Evolutionary conservation across 2,329 filamentous ascomycete genomes (phyloP).

Genomic region (Ophiocordyceps camponoti-leonardi): DNA sequence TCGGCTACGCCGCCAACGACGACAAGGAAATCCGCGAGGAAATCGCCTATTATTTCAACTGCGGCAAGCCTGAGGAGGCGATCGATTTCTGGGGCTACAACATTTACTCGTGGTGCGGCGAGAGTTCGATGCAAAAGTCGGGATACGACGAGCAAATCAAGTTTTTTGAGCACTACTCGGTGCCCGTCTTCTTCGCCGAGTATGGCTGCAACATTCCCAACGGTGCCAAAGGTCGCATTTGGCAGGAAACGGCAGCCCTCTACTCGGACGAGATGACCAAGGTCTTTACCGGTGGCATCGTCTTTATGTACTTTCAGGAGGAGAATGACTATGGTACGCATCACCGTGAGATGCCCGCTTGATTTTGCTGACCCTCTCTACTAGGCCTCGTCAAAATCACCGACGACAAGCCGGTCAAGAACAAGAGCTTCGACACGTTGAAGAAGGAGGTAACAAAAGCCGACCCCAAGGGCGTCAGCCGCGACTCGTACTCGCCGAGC

Average conservation of each 20-base stretch:
- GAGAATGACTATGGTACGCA: constrained; percentile 63
- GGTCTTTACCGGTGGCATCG: constrained; percentile 90
- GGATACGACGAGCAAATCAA: constrained; percentile 69
- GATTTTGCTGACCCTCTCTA: neutral
- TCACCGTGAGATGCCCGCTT: neutral
- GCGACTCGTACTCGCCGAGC: constrained; percentile 52
- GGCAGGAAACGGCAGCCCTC: constrained; percentile 70
- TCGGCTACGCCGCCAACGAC: constrained; percentile 94
- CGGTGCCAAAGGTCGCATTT: constrained; percentile 51
- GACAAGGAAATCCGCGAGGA: constrained; percentile 66
- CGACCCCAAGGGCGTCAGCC: constrained; percentile 47
- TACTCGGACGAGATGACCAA: constrained; percentile 66
- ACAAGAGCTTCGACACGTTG: constrained; percentile 59
- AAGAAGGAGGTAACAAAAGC: constrained; percentile 51
- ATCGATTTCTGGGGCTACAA: constrained; percentile 99
- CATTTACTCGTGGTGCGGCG: constrained; percentile 97
- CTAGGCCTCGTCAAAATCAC: constrained; percentile 47
- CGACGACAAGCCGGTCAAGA: constrained; percentile 42
- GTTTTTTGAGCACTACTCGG: constrained; percentile 78
- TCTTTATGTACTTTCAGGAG: constrained; percentile 98
- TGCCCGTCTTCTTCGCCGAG: constrained; percentile 96
- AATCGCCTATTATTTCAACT: constrained; percentile 91
- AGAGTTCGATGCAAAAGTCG: constrained; percentile 59
- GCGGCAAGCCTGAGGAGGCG: constrained; percentile 42
- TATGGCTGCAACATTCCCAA: constrained; percentile 74